Evolutionary conservation across 2,329 filamentous ascomycete genomes (phyloP).

Genomic region (Alternaria tenuissima): DNA sequence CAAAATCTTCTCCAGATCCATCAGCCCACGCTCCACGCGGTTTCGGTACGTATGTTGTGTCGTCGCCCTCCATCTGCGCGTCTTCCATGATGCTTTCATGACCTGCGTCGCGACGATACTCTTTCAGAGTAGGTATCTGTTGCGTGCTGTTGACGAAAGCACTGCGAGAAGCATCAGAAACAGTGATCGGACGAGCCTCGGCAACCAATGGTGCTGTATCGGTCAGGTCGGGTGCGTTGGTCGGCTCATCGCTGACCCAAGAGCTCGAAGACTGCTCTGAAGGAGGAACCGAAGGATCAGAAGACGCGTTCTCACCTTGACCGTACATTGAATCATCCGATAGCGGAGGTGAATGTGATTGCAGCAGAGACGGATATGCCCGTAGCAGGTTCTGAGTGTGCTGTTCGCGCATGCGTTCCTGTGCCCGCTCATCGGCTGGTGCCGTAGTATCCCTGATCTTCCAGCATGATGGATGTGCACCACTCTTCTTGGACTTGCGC

Average conservation of each 20-base stretch:
- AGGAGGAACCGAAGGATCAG: conserved; percentile 25
- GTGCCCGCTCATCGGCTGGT: conserved; percentile 41
- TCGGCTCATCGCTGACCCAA: conserved; percentile 27
- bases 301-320: conserved; percentile 19
- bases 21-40: conserved; percentile 45
- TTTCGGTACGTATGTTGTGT: conserved; percentile 15
- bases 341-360: conserved; percentile 32
- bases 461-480: conserved; percentile 39
- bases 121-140: conserved; percentile 46
- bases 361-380: conserved; percentile 18
- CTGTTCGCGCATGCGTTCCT: conserved; percentile 46
- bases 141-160: conserved; percentile 56
- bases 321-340: conserved; percentile 31
- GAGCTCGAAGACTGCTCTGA: conserved; percentile 31
- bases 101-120: conserved; percentile 19
- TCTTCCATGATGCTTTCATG: conserved; percentile 27
- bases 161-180: conserved; percentile 48
- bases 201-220: conserved; percentile 14
- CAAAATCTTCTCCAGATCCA: conserved; percentile 49
- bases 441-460: conserved; percentile 30
- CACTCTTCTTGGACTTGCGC: conserved; percentile 51
- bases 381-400: conserved; percentile 50
- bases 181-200: conserved; percentile 20
- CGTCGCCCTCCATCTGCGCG: conserved; percentile 33
- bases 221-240: conserved; percentile 27